Base-by-base conservation (phyloP, 2,329 filamentous ascomycete genomes). In the Madurella fahalii region DNA sequence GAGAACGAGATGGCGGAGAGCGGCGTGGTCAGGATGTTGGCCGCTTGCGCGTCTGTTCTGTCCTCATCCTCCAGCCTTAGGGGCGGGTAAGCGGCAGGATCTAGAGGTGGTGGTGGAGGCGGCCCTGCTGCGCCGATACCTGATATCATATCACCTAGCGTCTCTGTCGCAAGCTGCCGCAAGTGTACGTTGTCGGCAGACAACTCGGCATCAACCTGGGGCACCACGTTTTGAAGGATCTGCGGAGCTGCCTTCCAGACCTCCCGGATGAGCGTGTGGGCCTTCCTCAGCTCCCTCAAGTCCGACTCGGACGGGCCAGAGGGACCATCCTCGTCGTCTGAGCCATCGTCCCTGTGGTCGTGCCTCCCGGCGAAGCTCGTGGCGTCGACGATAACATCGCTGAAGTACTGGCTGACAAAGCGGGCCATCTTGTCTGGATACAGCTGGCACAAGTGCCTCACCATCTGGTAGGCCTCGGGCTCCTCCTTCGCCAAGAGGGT, bases 331-430 rank as follows among this genome's bases (percentile, higher is more conserved):
- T 89, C 82, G 47, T 87, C 84, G 56, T 88, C 82, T 0, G 77
- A 80, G 17, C 87, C 85, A 25, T 81, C 81, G 40, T 79, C 80
- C 56, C 80, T 81, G 52, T 78, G 75, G 4, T 81, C 82, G 59
- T 84, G 60, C 62, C 80, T 77, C 9, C 75, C 74, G 17, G 75
- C 76, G 44, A 82, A 78, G 12, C 76, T 82, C 39, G 85, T 91
- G 3, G 91, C 89, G 67, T 96, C 91, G 58, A 97, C 85, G 54
- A 99, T 95, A 49, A 97, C 91, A 53, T 95, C 91, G 71, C 91
- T 95, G 69, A 99, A 99, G 70, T 97, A 99, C 66, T 95, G 91
- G 62, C 90, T 93, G 53, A 97, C 87, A 62, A 95, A 90, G 58
- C 91, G 87, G 1, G 90, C 87, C 93, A 99, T 96, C 71, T 95